These are phyloP conservation scores for Viola pubescens DNA, from an alignment of 441 rosid genomes.

Conservation along the genomic window DNA sequence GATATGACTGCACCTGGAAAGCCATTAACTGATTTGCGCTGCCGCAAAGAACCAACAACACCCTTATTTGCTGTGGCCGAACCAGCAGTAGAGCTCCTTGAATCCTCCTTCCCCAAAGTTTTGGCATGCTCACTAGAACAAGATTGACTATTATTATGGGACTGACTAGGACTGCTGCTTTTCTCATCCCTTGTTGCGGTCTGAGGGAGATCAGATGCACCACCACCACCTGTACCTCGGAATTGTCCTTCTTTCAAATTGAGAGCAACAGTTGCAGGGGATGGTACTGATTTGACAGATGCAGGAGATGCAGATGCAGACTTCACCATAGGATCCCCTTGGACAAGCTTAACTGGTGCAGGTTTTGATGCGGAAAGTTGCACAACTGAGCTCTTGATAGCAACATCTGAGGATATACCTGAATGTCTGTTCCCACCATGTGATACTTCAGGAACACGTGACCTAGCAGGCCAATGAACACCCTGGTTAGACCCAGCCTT, in stretches of 20 bases:
- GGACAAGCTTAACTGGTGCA: constrained; percentile 45
- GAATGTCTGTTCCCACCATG: constrained; percentile 54
- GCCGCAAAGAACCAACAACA: constrained; percentile 42
- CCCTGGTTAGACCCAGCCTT: constrained; percentile 59
- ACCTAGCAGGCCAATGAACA: constrained; percentile 57
- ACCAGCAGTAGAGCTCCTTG: constrained; percentile 51
- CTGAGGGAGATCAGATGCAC: constrained; percentile 34
- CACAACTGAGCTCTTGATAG: constrained; percentile 47
- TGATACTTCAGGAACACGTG: constrained; percentile 48
- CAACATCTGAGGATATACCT: constrained; percentile 54
- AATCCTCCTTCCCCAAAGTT: constrained; percentile 52
- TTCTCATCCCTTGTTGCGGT: constrained; percentile 46
- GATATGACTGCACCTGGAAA: constrained; percentile 28
- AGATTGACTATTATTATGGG: constrained; percentile 69
- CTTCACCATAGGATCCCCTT: constrained; percentile 41
- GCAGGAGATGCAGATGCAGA: constrained; percentile 49
- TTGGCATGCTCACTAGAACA: constrained; percentile 62
- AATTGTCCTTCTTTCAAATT: constrained; percentile 41
- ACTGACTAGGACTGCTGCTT: constrained; percentile 76
- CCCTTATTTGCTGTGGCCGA: constrained; percentile 34
- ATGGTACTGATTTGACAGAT: constrained; percentile 41
- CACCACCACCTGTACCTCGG: constrained; percentile 30
- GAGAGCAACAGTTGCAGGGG: constrained; percentile 33
- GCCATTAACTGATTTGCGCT: constrained; percentile 51
- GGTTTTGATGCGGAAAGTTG: constrained; percentile 56